These are phyloP conservation scores for Globisporangium spiculum DNA, from an alignment of 352 stramenopile genomes.

Conservation along the genomic window DNA sequence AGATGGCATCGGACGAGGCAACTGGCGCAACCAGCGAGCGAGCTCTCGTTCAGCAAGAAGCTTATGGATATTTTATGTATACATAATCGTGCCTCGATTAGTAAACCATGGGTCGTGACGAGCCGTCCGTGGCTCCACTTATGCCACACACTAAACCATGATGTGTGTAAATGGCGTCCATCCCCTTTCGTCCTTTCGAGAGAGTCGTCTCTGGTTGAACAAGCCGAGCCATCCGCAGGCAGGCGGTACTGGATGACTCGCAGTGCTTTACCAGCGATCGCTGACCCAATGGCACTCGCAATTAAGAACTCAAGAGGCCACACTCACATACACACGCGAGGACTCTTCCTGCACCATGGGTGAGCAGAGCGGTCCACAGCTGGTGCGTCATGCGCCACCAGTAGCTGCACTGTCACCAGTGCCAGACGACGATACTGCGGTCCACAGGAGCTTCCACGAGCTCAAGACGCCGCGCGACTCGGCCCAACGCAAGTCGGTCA, in stretches of 20 bases:
- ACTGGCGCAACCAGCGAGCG: not conserved
- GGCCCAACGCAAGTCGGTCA: conserved; percentile 9
- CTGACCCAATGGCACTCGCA: not conserved
- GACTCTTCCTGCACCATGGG: not conserved
- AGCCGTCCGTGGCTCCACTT: not conserved
- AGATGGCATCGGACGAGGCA: not conserved
- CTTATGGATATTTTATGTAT: too few species aligned
- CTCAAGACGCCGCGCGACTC: conserved; percentile 14
- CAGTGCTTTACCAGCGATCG: not conserved
- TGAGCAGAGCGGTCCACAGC: conserved; percentile 1
- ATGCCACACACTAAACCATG: not conserved
- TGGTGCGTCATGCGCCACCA: not conserved
- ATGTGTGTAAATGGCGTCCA: conserved; percentile 1
- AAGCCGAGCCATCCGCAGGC: not conserved
- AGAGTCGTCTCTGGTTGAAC: not conserved
- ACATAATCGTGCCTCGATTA: not conserved
- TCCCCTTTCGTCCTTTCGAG: conserved; percentile 2
- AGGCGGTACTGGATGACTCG: not conserved
- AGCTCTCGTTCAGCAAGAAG: too few species aligned
- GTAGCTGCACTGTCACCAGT: not conserved
- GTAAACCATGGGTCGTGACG: not conserved
- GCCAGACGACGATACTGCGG: not conserved
- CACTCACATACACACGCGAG: too few species aligned
- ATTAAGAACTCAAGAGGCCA: not conserved
- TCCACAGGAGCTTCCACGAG: conserved; percentile 12